A percentile compares a stretch with the other conserved stretches of the same genome.
These are phyloP conservation scores for Tephrocybe rancida DNA, from an alignment of 768 basidiomycete genomes.

Conservation along the genomic window DNA sequence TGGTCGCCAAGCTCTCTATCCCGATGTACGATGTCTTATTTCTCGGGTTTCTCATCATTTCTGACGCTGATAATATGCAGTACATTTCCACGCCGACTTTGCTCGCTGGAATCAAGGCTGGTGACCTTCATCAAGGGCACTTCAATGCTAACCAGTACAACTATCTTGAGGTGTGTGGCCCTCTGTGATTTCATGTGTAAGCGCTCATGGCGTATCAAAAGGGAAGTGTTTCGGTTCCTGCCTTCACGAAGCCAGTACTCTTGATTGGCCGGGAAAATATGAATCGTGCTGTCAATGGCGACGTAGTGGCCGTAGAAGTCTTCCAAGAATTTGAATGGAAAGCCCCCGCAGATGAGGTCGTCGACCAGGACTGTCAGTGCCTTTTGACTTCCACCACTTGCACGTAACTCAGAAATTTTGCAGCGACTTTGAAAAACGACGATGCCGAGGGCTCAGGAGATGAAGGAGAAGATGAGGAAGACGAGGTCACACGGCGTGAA, in stretches of 20 bases:
- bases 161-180: constrained; percentile 78
- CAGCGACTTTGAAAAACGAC: constrained; percentile 84
- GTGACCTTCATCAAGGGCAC: constrained; percentile 86
- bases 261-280: constrained; percentile 90
- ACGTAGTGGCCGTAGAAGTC: constrained; percentile 88
- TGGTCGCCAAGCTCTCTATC: constrained; percentile 65
- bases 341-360: constrained; percentile 87
- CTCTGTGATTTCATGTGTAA: background rate
- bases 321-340: constrained; percentile 91
- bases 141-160: constrained; percentile 97
- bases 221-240: constrained; percentile 81
- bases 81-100: constrained; percentile 77
- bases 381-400: background rate
- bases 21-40: constrained; percentile 78
- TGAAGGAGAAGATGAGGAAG: constrained; percentile 50
- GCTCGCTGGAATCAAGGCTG: constrained; percentile 82
- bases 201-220: constrained; percentile 27
- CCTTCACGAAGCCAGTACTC: constrained; percentile 76
- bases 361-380: constrained; percentile 85
- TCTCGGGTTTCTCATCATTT: background rate
- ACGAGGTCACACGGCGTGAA: constrained; percentile 41
- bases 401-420: background rate
- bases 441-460: constrained; percentile 78
- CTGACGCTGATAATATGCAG: constrained; percentile 39
- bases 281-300: constrained; percentile 94